These are phyloP conservation scores for Jackrogersella minutella DNA, from an alignment of 495 filamentous ascomycete species.

Conservation along the genomic window DNA sequence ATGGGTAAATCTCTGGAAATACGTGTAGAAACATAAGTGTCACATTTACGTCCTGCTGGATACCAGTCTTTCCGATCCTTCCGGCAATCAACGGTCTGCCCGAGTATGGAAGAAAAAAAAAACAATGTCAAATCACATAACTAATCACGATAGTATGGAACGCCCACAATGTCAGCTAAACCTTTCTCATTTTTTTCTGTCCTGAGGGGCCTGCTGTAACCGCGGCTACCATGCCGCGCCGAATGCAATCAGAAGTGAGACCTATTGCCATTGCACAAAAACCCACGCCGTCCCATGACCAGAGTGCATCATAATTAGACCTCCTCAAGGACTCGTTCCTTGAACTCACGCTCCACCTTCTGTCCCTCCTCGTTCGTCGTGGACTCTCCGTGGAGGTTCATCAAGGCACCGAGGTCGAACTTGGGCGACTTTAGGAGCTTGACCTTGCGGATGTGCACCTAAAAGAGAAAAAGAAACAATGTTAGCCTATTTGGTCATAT, in stretches of 20 bases:
- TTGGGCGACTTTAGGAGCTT: slow-evolving; percentile 98
- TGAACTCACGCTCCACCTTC: slow-evolving; percentile 99
- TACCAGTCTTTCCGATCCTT: not conserved
- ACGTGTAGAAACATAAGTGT: not conserved
- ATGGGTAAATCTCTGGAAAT: not conserved
- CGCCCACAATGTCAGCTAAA: slow-evolving; percentile 39
- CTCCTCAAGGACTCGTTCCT: slow-evolving; percentile 90
- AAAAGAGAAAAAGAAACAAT: slow-evolving; percentile 37
- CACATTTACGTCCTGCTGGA: not conserved
- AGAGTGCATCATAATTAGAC: slow-evolving; percentile 71
- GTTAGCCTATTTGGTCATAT: slow-evolving; percentile 30
- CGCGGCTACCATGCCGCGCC: slow-evolving; percentile 62
- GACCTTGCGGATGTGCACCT: slow-evolving; percentile 99
- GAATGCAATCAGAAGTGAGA: slow-evolving; percentile 65
- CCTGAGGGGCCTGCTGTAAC: slow-evolving; percentile 53
- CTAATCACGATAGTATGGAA: slow-evolving; percentile 7
- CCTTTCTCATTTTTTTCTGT: slow-evolving; percentile 47
- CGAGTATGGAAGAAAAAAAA: not conserved
- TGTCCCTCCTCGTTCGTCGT: slow-evolving; percentile 94
- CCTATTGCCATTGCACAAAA: slow-evolving; percentile 61
- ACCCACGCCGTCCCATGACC: slow-evolving; percentile 57
- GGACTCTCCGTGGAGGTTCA: slow-evolving; percentile 96
- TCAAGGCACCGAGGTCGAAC: slow-evolving; percentile 96
- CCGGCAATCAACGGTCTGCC: not conserved
- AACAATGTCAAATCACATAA: not conserved